Evolutionary conservation across 108 stramenopile species (phyloP).

Genomic region (Aurantiochytrium sp.): DNA sequence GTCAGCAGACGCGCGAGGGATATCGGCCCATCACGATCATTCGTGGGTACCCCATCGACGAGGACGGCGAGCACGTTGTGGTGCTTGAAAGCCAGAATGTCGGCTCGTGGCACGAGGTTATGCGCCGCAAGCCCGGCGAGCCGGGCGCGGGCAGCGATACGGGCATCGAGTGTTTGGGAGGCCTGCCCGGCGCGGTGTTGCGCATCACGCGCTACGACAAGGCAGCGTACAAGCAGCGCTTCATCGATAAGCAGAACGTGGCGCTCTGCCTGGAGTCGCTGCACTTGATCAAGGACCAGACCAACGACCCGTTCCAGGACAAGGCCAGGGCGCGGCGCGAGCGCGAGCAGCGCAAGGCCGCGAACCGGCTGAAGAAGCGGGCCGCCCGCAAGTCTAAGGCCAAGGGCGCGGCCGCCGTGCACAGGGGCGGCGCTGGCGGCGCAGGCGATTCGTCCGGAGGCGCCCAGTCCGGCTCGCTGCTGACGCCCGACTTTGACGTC

Average conservation of each 20-base stretch:
- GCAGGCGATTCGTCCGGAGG: no score
- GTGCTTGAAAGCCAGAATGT: background rate
- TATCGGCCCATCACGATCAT: background rate
- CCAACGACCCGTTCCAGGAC: background rate
- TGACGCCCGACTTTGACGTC: background rate
- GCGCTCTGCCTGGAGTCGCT: constrained; percentile 30
- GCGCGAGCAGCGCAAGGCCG: background rate
- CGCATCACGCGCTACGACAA: constrained; percentile 23
- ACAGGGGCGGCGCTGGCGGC: no score
- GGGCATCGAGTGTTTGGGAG: background rate
- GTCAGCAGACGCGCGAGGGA: background rate
- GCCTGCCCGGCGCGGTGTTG: constrained; percentile 19
- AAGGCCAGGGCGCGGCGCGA: background rate
- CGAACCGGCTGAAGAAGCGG: background rate
- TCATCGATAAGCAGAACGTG: background rate
- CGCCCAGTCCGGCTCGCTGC: background rate
- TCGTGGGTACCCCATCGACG: constrained; percentile 30
- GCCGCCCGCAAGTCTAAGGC: background rate
- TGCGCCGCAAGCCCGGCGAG: background rate
- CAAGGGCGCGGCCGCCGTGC: background rate
- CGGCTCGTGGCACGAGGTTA: background rate
- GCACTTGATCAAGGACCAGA: background rate
- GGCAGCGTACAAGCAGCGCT: background rate
- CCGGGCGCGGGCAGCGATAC: background rate
- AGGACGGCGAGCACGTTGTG: constrained; percentile 35